Percentiles rank a stretch among this genome's conserved stretches.
These are phyloP conservation scores for Sugiyamaella sp. DNA, from an alignment of 1,139 yeast species.

Conservation along the genomic window DNA sequence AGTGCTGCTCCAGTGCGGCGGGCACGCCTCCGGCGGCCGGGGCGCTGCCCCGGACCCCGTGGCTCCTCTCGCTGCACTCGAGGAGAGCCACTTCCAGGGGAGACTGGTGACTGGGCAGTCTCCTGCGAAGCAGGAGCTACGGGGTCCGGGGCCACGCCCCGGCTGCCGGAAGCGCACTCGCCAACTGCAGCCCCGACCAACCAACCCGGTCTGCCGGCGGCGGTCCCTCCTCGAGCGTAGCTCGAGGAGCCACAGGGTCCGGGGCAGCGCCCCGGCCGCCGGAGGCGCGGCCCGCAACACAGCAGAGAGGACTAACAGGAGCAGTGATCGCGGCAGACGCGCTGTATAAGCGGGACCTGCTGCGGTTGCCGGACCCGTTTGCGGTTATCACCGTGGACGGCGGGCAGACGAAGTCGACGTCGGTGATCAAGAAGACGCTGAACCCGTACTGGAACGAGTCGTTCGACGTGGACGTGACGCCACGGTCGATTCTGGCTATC, in stretches of 20 bases:
- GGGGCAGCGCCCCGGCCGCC: conserved; percentile 20
- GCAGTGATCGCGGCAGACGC: conserved; percentile 92
- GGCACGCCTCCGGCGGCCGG: background rate
- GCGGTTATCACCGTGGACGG: conserved; percentile 98
- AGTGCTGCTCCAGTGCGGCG: conserved; percentile 8
- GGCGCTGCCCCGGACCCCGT: background rate
- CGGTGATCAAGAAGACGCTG: conserved; percentile 89
- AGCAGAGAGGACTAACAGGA: conserved; percentile 6
- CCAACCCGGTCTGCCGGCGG: no score
- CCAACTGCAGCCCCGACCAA: no score
- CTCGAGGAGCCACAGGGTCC: conserved; percentile 11
- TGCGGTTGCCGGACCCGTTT: conserved; percentile 92
- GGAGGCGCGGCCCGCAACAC: conserved; percentile 8
- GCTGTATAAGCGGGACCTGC: conserved; percentile 90
- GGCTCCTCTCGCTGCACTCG: background rate
- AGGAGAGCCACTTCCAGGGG: no score
- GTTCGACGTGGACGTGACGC: conserved; percentile 75
- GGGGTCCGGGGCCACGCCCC: no score
- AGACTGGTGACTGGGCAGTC: background rate
- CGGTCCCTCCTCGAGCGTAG: background rate
- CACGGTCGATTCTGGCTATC: conserved; percentile 83
- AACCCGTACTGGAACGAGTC: conserved; percentile 98
- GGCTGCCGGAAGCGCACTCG: no score
- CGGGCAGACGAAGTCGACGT: conserved; percentile 91
- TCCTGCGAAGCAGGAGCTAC: no score